Percentiles rank a stretch among this genome's conserved stretches.
phyloP scores from a whole-genome alignment of 345 rosid species.

The Cardamine occulta region DNA sequence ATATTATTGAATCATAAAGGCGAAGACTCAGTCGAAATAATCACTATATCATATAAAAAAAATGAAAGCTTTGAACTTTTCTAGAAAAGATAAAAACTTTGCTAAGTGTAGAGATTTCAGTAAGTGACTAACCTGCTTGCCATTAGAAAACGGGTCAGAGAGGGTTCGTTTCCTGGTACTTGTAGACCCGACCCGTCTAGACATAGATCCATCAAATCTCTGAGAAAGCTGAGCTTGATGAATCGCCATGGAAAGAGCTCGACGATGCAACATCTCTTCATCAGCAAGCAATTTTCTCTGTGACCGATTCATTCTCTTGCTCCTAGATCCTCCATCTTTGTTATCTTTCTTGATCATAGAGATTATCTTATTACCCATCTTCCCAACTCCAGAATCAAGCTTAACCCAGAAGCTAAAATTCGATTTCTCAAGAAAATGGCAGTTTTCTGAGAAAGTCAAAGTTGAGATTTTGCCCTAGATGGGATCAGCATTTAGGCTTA shows the following conservation, averaged over 20 bases:
- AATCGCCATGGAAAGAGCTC: slow-evolving; percentile 93
- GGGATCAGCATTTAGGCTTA: slow-evolving; percentile 31
- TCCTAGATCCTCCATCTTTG: slow-evolving; percentile 71
- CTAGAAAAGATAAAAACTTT: not conserved
- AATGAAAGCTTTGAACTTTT: slow-evolving; percentile 27
- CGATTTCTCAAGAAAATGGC: slow-evolving; percentile 6
- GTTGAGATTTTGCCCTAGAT: slow-evolving; percentile 32
- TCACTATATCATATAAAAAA: slow-evolving; percentile 29
- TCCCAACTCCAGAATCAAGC: slow-evolving; percentile 13
- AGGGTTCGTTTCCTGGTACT: slow-evolving; percentile 64
- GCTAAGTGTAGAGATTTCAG: not conserved
- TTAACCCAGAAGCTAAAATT: slow-evolving; percentile 12
- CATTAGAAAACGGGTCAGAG: slow-evolving; percentile 74
- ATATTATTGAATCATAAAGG: slow-evolving; percentile 17
- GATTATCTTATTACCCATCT: slow-evolving; percentile 84
- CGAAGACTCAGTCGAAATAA: not conserved
- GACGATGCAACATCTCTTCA: slow-evolving; percentile 88
- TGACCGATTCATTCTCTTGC: slow-evolving; percentile 80
- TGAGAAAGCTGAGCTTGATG: slow-evolving; percentile 90
- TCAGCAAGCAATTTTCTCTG: slow-evolving; percentile 84
- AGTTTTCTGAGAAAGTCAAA: slow-evolving; percentile 40
- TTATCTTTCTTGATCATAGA: slow-evolving; percentile 76
- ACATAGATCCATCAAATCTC: slow-evolving; percentile 98
- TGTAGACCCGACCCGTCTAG: slow-evolving; percentile 83
- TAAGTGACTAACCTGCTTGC: slow-evolving; percentile 60